A percentile compares a stretch with the other conserved stretches of the same genome.
phyloP scores from a whole-genome alignment of 768 basidiomycete genomes.

The Rhodotorula taiwanensis region DNA sequence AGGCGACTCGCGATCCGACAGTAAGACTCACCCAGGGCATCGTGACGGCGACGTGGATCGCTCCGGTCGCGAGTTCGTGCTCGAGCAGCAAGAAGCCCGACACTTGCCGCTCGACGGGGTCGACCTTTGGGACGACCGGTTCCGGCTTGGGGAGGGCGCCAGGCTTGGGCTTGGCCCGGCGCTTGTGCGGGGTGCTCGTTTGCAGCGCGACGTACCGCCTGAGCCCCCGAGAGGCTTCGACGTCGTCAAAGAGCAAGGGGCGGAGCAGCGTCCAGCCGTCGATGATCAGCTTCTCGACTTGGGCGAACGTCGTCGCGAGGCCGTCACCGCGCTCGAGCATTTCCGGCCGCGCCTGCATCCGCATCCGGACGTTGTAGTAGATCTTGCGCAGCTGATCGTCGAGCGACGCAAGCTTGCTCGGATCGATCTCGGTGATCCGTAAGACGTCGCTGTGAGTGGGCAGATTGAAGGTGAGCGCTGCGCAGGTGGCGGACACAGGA shows the following conservation, averaged over 20 bases:
- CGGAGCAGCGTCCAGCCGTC: slow-evolving; percentile 14
- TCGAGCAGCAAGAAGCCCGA: slow-evolving; percentile 17
- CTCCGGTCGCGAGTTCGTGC: slow-evolving; percentile 12
- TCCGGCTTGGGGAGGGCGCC: neutral
- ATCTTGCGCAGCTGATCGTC: slow-evolving; percentile 1
- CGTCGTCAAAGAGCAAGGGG: slow-evolving; percentile 7
- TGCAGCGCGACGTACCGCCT: slow-evolving; percentile 9
- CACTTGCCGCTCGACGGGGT: slow-evolving; percentile 9
- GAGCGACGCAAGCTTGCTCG: slow-evolving; percentile 1
- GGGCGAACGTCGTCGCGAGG: slow-evolving; percentile 7
- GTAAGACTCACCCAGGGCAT: slow-evolving; percentile 11
- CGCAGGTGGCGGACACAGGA: neutral
- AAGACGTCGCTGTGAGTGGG: slow-evolving; percentile 5
- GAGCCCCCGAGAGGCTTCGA: neutral
- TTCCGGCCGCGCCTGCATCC: slow-evolving; percentile 7
- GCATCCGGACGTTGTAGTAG: slow-evolving; percentile 12
- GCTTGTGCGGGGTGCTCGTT: slow-evolving; percentile 7
- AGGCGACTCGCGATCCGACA: neutral
- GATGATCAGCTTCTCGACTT: slow-evolving; percentile 21
- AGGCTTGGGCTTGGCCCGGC: slow-evolving; percentile 14
- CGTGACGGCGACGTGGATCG: slow-evolving; percentile 11
- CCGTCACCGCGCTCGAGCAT: slow-evolving; percentile 20
- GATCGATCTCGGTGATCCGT: neutral
- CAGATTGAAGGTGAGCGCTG: neutral
- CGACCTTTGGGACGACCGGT: neutral